phyloP scores from a whole-genome alignment of 352 stramenopile species.

The Plasmopara muralis region DNA sequence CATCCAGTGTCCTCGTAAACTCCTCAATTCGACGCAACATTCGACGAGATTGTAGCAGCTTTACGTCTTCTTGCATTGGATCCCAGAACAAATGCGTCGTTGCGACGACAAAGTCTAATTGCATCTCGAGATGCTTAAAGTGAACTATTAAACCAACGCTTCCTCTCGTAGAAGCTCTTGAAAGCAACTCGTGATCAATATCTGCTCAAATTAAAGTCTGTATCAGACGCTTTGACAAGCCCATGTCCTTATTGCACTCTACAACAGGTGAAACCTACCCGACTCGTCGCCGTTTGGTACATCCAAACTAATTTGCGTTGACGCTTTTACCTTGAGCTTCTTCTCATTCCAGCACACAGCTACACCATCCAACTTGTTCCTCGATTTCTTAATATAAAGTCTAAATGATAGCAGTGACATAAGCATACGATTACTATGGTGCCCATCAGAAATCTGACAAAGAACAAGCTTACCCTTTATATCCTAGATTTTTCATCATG shows the following conservation, averaged over 20 bases:
- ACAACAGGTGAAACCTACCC: constrained; percentile 21
- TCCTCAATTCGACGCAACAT: constrained; percentile 39
- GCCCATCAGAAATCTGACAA: not conserved
- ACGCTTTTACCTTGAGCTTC: constrained; percentile 38
- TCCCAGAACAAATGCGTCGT: constrained; percentile 87
- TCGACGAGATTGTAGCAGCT: constrained; percentile 61
- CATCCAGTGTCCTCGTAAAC: constrained; percentile 24
- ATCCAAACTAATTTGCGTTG: constrained; percentile 43
- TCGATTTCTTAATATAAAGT: constrained; percentile 65
- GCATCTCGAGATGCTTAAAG: constrained; percentile 36
- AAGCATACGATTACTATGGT: not conserved
- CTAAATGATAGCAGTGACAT: constrained; percentile 15
- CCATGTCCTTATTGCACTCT: not conserved
- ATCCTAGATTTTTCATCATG: constrained; percentile 54
- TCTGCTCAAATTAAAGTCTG: constrained; percentile 17
- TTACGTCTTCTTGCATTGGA: constrained; percentile 74
- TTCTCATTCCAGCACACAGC: constrained; percentile 65
- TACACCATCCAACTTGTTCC: constrained; percentile 56
- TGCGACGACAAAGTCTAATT: constrained; percentile 50
- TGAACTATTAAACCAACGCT: constrained; percentile 53
- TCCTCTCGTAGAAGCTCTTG: constrained; percentile 35
- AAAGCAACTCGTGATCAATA: constrained; percentile 44
- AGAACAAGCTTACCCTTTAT: constrained; percentile 38
- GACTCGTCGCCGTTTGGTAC: constrained; percentile 44
- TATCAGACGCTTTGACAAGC: not conserved